phyloP scores from a whole-genome alignment of 148 eudicot species.

The Selenicereus undatus region DNA sequence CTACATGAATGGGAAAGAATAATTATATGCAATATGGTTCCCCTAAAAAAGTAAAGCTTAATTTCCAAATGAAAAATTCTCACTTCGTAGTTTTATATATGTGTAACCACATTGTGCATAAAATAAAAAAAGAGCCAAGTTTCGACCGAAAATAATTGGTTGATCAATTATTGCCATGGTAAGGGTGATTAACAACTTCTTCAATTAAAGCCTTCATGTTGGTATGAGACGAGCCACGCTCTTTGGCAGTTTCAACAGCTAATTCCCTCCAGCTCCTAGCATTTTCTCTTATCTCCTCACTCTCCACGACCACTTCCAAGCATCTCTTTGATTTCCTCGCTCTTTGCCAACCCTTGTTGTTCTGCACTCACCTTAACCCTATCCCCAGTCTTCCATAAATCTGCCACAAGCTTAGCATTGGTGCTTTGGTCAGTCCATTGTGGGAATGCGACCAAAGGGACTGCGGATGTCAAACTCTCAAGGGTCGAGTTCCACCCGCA shows the following conservation, averaged over 20 bases:
- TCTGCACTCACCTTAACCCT: constrained; percentile 25
- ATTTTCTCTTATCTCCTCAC: constrained; percentile 30
- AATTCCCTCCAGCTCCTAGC: constrained; percentile 37
- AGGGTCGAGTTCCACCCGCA: constrained; percentile 72
- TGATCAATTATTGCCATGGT: background rate
- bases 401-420: constrained; percentile 54
- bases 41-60: background rate
- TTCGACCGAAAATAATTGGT: too few species aligned
- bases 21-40: background rate
- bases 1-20: too few species aligned
- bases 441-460: constrained; percentile 52
- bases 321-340: background rate
- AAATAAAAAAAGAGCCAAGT: too few species aligned
- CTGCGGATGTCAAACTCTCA: constrained; percentile 46
- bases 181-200: background rate
- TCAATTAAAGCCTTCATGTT: constrained; percentile 40
- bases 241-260: constrained; percentile 36
- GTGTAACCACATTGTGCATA: too few species aligned
- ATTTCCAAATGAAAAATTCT: background rate
- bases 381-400: constrained; percentile 46
- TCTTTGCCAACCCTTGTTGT: constrained; percentile 33
- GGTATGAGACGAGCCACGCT: constrained; percentile 44
- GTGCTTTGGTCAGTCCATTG: constrained; percentile 51
- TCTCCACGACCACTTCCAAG: constrained; percentile 38
- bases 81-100: too few species aligned